Conservation (phyloP, 2,329 filamentous ascomycete genomes). For the Botrytis medusae region DNA sequence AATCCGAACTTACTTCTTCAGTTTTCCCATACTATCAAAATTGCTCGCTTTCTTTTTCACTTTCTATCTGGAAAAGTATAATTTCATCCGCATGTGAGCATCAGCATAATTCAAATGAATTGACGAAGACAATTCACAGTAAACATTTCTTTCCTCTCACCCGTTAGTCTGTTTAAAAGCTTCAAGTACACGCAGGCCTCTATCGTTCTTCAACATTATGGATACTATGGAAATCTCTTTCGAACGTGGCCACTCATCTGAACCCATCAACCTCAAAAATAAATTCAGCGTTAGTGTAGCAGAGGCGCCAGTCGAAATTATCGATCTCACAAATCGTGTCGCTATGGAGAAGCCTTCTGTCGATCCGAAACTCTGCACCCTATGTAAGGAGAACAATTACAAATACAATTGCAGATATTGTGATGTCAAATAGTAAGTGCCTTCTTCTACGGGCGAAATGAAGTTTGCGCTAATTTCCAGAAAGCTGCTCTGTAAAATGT, state of each 20-base stretch:
- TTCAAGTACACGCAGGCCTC: neutral
- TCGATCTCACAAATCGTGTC: neutral
- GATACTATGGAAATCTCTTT: neutral
- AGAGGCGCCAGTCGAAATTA: neutral
- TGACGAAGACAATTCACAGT: neutral
- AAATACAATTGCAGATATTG: slow-evolving; percentile 67
- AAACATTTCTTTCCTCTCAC: neutral
- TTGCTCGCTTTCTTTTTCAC: neutral
- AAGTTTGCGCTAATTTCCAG: neutral
- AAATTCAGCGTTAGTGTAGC: neutral
- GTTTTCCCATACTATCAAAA: neutral
- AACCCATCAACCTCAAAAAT: neutral
- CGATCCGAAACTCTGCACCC: slow-evolving; percentile 47
- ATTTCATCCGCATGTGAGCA: neutral
- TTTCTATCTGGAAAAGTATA: neutral
- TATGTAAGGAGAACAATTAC: slow-evolving; percentile 51
- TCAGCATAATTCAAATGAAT: neutral
- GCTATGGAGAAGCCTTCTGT: neutral
- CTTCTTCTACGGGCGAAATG: neutral
- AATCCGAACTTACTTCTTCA: neutral
- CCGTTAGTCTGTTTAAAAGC: neutral
- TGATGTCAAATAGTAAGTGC: slow-evolving; percentile 56
- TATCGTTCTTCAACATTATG: neutral
- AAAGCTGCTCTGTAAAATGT: slow-evolving; percentile 60
- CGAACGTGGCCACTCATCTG: neutral